phyloP scores from a whole-genome alignment of 495 filamentous ascomycete species.

The Talaromyces borbonicus region DNA sequence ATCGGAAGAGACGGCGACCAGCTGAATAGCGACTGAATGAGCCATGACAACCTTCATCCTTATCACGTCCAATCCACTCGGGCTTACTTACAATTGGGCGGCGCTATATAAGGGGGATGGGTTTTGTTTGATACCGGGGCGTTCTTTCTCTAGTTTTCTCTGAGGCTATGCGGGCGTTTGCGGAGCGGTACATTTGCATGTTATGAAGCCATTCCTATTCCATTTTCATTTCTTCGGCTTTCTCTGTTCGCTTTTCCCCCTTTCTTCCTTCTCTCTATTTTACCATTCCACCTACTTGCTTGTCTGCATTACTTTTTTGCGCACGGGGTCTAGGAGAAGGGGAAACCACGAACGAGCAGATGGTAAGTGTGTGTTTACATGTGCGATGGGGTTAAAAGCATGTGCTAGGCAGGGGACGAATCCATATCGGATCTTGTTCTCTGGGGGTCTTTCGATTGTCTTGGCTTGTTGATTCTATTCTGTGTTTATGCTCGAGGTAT shows the following conservation, averaged over 20 bases:
- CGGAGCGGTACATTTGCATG: slow-evolving; percentile 3
- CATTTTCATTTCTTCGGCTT: too few relatives aligned
- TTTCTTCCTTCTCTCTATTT: background rate
- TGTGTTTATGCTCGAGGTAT: background rate
- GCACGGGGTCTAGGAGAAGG: too few relatives aligned
- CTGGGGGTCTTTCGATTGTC: background rate
- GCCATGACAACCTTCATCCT: slow-evolving; percentile 14
- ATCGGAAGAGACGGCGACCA: slow-evolving; percentile 26
- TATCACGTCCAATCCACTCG: slow-evolving; percentile 3
- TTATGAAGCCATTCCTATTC: slow-evolving; percentile 10
- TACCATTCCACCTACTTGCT: background rate
- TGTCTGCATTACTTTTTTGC: background rate
- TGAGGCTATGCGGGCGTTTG: slow-evolving; percentile 8
- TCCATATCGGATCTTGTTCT: background rate
- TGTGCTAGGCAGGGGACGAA: background rate
- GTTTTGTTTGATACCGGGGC: slow-evolving; percentile 7
- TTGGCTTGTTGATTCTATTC: slow-evolving; percentile 2
- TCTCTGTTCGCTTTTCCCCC: background rate
- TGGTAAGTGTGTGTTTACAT: too few relatives aligned
- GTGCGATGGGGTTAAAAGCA: too few relatives aligned
- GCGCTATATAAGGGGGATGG: slow-evolving; percentile 8
- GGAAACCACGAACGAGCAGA: too few relatives aligned
- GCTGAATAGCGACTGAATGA: slow-evolving; percentile 24
- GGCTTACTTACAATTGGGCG: slow-evolving; percentile 5
- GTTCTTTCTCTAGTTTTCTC: slow-evolving; percentile 7